Evolutionary conservation across 1,139 yeast genomes (phyloP), one percentile per base, ranked within the genome.

Genomic region (Diutina rugosa): DNA sequence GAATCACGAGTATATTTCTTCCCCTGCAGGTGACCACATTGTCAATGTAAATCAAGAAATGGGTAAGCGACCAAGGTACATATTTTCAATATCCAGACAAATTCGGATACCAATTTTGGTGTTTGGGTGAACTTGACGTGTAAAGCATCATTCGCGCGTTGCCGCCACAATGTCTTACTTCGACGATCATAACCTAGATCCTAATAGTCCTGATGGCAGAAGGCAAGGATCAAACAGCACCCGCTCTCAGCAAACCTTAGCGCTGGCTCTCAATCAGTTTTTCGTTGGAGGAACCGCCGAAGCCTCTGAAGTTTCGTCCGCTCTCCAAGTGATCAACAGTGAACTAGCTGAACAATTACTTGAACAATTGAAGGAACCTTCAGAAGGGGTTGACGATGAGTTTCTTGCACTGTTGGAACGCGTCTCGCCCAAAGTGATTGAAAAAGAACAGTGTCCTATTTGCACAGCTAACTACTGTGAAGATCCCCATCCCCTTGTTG

Each of bases 401-500:
- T 89, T 80, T 64, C 69, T 91, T 8, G 97, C 90, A 64, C 73
- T 86, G 0, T 72, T 91, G 56, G 96, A 89, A 53, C 70, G 98
- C 59, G 83, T 91, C 0, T 75, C 77, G n/a, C 18, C 29, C 12
- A 47, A 47, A 9, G 21, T 29, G 12, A 47, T 47, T 14, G 89
- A 87, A 57, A 69, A 79, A 1, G 76, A 74, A 4, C 77, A 72
- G 56, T 91, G 98, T 67, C 87, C 97, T 1, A 90, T 91, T 54
- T 91, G 98, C 64, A 87, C 95, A 46, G 81, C 80, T 59, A 78
- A 77, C 57, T 91, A 82, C 63, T 72, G 78, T 6, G 88, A 85
- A 51, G 96, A 90, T 66, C 74, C 81, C 56, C 84, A 86, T 63
- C 97, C 97, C 1, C 72, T 91, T 57, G 82, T 91, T 12, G 97